Evolutionary conservation across 768 basidiomycete genomes (phyloP).

Genomic region (Chalciporus piperatus): DNA sequence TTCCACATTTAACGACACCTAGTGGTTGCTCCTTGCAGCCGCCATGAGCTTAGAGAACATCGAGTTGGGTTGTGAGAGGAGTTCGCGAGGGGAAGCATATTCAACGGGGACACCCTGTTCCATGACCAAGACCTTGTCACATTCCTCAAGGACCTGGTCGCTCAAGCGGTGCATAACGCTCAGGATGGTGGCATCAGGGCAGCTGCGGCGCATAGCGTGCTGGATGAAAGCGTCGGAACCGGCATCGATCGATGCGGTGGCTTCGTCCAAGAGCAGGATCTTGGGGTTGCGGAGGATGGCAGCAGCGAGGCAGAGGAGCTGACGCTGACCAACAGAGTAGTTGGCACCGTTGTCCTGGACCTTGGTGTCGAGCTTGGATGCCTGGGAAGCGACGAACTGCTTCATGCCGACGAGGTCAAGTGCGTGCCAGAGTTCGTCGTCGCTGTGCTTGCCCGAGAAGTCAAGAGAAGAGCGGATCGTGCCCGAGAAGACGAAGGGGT

Average conservation of each 20-base stretch:
- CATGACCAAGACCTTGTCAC: slow-evolving; percentile 36
- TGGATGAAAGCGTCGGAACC: slow-evolving; percentile 76
- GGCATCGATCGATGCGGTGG: slow-evolving; percentile 72
- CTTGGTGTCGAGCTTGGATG: slow-evolving; percentile 71
- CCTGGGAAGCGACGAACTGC: slow-evolving; percentile 74
- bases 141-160: slow-evolving; percentile 27
- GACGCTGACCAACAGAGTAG: slow-evolving; percentile 88
- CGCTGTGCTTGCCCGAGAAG: slow-evolving; percentile 21
- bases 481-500: slow-evolving; percentile 34
- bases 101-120: slow-evolving; percentile 34
- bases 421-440: slow-evolving; percentile 39
- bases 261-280: slow-evolving; percentile 32
- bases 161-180: slow-evolving; percentile 31
- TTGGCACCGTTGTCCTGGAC: slow-evolving; percentile 75
- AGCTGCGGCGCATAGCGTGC: slow-evolving; percentile 30
- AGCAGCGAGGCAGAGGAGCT: slow-evolving; percentile 62
- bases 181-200: slow-evolving; percentile 29
- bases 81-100: slow-evolving; percentile 21
- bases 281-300: slow-evolving; percentile 31
- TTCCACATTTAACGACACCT: not conserved
- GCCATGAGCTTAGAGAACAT: slow-evolving; percentile 29
- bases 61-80: slow-evolving; percentile 23
- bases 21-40: slow-evolving; percentile 20
- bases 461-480: slow-evolving; percentile 30
- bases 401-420: slow-evolving; percentile 41